A percentile compares a stretch with the other conserved stretches of the same genome.
Evolutionary conservation across 352 stramenopile genomes (phyloP).

Genomic region (Peronospora destructor): DNA sequence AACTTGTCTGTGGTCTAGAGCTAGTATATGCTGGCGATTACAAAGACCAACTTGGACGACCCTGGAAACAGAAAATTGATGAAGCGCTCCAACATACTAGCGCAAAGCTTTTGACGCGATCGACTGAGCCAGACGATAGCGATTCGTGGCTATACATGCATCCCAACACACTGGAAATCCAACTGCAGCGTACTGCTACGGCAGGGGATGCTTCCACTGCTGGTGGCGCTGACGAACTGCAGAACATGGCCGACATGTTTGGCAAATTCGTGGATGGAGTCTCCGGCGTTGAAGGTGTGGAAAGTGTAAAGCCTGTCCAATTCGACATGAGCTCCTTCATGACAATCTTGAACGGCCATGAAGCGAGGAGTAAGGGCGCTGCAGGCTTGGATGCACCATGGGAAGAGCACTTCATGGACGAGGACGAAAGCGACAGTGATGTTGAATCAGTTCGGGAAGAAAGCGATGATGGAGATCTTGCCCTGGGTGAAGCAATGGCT

Average conservation of each 20-base stretch:
- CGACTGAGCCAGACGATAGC: conserved; percentile 42
- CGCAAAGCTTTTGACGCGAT: conserved; percentile 2
- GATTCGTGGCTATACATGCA: conserved; percentile 77
- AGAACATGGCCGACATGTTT: conserved; percentile 71
- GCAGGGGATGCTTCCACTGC: conserved; percentile 2
- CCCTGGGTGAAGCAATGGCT: conserved; percentile 53
- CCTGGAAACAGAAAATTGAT: conserved; percentile 41
- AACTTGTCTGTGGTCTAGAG: conserved; percentile 71
- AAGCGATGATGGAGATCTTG: conserved; percentile 30
- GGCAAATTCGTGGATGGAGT: conserved; percentile 56
- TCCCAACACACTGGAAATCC: conserved; percentile 64
- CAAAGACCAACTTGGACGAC: conserved; percentile 36
- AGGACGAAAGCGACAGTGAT: conserved; percentile 27
- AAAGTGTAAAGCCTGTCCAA: conserved; percentile 42
- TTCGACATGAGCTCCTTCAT: conserved; percentile 71
- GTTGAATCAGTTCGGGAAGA: conserved; percentile 24
- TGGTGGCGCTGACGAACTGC: conserved; percentile 53
- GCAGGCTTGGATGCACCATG: conserved; percentile 14
- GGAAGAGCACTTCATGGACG: conserved; percentile 25
- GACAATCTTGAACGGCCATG: conserved; percentile 42
- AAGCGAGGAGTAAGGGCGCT: neutral
- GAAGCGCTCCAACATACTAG: conserved; percentile 11
- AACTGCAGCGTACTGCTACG: conserved; percentile 35
- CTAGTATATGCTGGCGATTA: conserved; percentile 46
- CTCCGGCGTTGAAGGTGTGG: conserved; percentile 65